Conservation (phyloP, 2,329 filamentous ascomycete species). For the Endoconidiophora polonica region DNA sequence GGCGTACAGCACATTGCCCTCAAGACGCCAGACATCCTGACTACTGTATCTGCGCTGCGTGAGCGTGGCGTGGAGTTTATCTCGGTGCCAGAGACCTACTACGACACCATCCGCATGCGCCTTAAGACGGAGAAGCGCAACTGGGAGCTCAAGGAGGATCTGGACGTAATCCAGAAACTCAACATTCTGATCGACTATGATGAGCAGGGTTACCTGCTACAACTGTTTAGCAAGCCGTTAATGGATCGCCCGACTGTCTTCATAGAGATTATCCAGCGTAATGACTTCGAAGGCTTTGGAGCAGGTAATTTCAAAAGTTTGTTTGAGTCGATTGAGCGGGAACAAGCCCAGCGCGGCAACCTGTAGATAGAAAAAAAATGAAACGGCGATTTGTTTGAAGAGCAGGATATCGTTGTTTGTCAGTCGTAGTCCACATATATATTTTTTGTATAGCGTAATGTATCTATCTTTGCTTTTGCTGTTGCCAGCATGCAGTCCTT, state of each 20-base stretch:
- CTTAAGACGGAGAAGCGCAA: constrained; percentile 45
- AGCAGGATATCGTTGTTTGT: neutral
- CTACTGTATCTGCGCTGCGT: constrained; percentile 58
- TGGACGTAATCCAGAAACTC: constrained; percentile 57
- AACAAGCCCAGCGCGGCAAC: constrained; percentile 77
- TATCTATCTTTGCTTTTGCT: too few species aligned
- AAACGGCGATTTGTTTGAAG: neutral
- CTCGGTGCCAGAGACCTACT: constrained; percentile 73
- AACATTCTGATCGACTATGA: constrained; percentile 94
- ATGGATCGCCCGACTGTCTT: constrained; percentile 94
- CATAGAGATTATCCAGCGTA: constrained; percentile 86
- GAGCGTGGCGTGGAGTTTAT: constrained; percentile 91
- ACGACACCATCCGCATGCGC: constrained; percentile 56
- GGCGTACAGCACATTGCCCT: constrained; percentile 92
- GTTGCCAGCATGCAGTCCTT: too few species aligned
- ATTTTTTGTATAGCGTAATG: too few species aligned
- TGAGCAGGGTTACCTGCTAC: constrained; percentile 68
- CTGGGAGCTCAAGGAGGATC: constrained; percentile 60
- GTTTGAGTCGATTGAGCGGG: constrained; percentile 88
- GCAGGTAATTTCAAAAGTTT: constrained; percentile 91
- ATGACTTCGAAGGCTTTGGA: constrained; percentile 81
- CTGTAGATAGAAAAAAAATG: constrained; percentile 31
- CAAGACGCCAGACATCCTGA: constrained; percentile 63
- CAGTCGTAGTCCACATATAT: neutral
- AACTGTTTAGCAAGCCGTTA: constrained; percentile 69